Percentiles rank a stretch among this genome's conserved stretches.
phyloP scores from a whole-genome alignment of 768 basidiomycete species.

The Pluteus cervinus region DNA sequence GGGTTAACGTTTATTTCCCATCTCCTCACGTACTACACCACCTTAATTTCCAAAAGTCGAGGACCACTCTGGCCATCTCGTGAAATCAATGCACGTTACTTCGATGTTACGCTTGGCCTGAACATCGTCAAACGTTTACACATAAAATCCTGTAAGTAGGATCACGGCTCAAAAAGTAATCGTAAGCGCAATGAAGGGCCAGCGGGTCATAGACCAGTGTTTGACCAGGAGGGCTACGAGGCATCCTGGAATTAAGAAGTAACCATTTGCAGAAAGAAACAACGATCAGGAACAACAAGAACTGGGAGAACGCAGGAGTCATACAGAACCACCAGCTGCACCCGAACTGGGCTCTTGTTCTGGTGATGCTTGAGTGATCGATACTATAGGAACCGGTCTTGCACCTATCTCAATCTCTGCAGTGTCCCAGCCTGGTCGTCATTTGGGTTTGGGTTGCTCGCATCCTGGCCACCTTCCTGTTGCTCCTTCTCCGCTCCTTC shows the following conservation, averaged over 20 bases:
- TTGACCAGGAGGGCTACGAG: constrained; percentile 25
- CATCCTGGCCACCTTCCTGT: constrained; percentile 11
- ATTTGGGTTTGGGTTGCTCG: constrained; percentile 11
- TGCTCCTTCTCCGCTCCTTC: background rate
- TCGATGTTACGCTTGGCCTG: constrained; percentile 16
- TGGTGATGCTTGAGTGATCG: no score
- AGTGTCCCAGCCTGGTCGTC: constrained; percentile 14
- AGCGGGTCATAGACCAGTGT: constrained; percentile 10
- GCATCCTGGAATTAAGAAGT: constrained; percentile 25
- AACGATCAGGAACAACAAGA: constrained; percentile 1
- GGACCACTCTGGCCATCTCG: constrained; percentile 19
- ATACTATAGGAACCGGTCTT: no score
- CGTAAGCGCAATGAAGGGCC: constrained; percentile 15
- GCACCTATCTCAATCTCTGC: constrained; percentile 17
- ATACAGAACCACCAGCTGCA: no score
- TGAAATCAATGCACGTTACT: constrained; percentile 13
- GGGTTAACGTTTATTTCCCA: constrained; percentile 21
- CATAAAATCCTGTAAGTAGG: no score
- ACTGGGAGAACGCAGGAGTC: background rate
- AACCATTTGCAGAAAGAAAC: constrained; percentile 15
- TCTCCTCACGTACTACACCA: constrained; percentile 19
- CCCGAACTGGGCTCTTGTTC: no score
- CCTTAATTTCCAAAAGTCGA: constrained; percentile 16
- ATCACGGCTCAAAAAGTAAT: constrained; percentile 19
- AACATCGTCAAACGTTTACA: no score